phyloP scores from a whole-genome alignment of 306 rosid species.

The Lathyrus sativus region DNA sequence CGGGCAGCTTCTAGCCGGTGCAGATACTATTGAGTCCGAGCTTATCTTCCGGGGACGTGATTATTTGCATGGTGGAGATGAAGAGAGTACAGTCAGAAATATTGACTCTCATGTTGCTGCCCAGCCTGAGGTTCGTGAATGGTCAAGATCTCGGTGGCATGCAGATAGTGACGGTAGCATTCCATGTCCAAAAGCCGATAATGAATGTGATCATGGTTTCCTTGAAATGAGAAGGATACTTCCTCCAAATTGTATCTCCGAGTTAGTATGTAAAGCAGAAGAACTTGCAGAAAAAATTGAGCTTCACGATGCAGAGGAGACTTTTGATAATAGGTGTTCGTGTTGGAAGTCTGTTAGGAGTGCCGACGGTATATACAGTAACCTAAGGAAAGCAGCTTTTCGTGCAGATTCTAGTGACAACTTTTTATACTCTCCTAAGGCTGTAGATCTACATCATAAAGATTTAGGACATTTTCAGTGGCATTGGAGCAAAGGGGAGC shows the following conservation, averaged over 20 bases:
- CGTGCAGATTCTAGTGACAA: too few relatives aligned
- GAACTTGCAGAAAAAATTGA: slow-evolving; percentile 45
- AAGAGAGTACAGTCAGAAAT: not conserved
- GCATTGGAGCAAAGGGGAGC: too few relatives aligned
- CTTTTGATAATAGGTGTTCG: slow-evolving; percentile 46
- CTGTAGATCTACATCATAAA: too few relatives aligned
- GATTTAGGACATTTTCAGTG: too few relatives aligned
- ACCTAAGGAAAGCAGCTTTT: too few relatives aligned
- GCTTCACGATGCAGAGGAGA: slow-evolving; percentile 34
- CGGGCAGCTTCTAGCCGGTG: slow-evolving; percentile 57
- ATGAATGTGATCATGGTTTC: slow-evolving; percentile 51
- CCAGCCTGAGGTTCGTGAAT: slow-evolving; percentile 16
- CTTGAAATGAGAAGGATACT: slow-evolving; percentile 66
- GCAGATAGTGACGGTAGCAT: slow-evolving; percentile 63
- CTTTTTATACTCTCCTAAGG: too few relatives aligned
- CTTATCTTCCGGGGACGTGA: slow-evolving; percentile 42
- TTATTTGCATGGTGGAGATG: slow-evolving; percentile 59
- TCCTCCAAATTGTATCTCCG: slow-evolving; percentile 41
- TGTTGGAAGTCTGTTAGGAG: slow-evolving; percentile 42
- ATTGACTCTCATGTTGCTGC: not conserved
- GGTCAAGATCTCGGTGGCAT: slow-evolving; percentile 56
- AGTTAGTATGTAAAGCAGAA: slow-evolving; percentile 64
- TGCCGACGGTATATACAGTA: not conserved
- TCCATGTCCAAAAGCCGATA: slow-evolving; percentile 54
- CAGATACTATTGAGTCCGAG: slow-evolving; percentile 43